Base-by-base conservation (phyloP, 2,329 filamentous ascomycete genomes). In the Aureobasidium sp. region DNA sequence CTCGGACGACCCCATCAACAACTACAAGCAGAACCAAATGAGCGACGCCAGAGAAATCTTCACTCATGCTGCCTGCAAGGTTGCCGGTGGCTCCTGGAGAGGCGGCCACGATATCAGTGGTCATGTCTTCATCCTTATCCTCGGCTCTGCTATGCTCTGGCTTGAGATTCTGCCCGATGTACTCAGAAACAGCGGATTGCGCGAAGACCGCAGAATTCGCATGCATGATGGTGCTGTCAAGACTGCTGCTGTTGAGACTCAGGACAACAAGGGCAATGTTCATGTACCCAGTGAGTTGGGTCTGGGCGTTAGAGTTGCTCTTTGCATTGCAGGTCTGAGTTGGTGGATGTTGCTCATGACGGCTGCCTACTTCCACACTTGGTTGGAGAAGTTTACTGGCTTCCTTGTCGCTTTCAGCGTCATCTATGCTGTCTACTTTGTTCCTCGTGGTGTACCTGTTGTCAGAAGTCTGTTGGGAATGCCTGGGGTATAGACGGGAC, bases 341-440 rank as follows among this genome's bases (percentile, higher is more conserved):
- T 83, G 87, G 78, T 97, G 94, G 90, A 99, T 99, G 94, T 75
- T 99, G 72, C 80, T 97, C 64, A 99, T 99, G 94, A 99, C 94
- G 44, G 92, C 92, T 3, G 92, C 95, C 41, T 99, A 93, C 80
- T 99, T 99, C 71, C 94, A 99, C 75, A 99, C 94, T 0, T 97
- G 93, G 92, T 87, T 95, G 69, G 94, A 99, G 78, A 99, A 97
- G 87, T 77, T 79, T 57, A 81, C 78, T 16, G 79, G 78, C 0
- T 67, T 80, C 57, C 27, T 78, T n/a, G 77, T 81, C 29, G 79
- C 78, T 1, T 78, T 79, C 64, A 65, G 65, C 14, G 75, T 73
- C 9, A 66, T 81, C 14, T 79, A 76, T 66, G 62, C 68, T 2
- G 74, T 81, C 6, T 81, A 81, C 66, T 80, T 80, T 64, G 67